Evolutionary conservation across 2,329 filamentous ascomycete genomes (phyloP).

Genomic region (Xylariaceae sp.): DNA sequence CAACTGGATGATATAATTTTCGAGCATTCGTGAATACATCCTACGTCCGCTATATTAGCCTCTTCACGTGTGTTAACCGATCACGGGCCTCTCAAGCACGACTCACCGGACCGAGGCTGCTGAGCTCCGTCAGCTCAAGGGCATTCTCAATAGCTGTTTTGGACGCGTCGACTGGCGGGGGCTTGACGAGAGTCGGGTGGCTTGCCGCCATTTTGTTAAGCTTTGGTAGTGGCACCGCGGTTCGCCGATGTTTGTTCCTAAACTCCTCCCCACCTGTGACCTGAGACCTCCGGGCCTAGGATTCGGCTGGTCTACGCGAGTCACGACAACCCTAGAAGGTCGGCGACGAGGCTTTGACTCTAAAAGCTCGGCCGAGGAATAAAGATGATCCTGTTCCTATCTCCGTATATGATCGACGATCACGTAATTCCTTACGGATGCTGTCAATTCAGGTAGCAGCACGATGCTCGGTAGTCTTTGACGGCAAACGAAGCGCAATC

Average conservation of each 20-base stretch:
- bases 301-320: no score
- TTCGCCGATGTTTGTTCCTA: neutral
- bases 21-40: slow-evolving; percentile 95
- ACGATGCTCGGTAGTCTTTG: no score
- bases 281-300: no score
- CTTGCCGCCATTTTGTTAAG: slow-evolving; percentile 26
- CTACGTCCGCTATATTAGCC: slow-evolving; percentile 35
- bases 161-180: slow-evolving; percentile 64
- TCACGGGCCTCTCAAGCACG: neutral
- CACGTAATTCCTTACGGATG: no score
- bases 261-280: neutral
- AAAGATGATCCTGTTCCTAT: no score
- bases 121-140: slow-evolving; percentile 76
- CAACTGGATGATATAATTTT: slow-evolving; percentile 84
- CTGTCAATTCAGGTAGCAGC: no score
- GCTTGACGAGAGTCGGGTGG: slow-evolving; percentile 60
- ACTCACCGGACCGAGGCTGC: slow-evolving; percentile 67
- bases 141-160: slow-evolving; percentile 84
- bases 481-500: no score
- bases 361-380: no score
- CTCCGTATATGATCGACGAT: no score
- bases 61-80: no score
- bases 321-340: no score
- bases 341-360: no score
- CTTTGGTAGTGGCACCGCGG: neutral